phyloP scores from a whole-genome alignment of 2,329 filamentous ascomycete genomes.

The Immersiporthe knoxdaviesiana region DNA sequence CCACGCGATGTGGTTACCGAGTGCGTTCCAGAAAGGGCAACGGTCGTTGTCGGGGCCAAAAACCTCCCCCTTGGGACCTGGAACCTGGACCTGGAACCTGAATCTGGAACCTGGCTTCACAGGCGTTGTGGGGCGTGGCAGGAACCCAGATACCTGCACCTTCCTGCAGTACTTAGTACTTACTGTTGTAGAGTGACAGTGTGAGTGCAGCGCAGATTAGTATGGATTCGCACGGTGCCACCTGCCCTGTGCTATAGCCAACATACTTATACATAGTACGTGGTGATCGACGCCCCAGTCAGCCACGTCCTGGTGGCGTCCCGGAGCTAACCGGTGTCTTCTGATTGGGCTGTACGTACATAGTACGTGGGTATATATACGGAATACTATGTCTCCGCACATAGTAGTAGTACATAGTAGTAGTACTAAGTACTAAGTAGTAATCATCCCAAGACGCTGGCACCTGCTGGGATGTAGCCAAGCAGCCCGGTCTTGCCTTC shows the following conservation, averaged over 20 bases:
- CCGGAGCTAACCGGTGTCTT: conserved; percentile 8
- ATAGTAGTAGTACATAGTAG: too few relatives aligned
- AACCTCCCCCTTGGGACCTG: not conserved
- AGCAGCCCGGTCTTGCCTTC: not conserved
- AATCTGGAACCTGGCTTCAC: not conserved
- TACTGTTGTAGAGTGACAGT: too few relatives aligned
- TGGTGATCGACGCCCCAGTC: not conserved
- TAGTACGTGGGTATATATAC: too few relatives aligned
- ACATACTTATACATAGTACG: too few relatives aligned
- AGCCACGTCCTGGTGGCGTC: not conserved
- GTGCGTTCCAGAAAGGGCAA: conserved; percentile 12
- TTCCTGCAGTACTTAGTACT: not conserved
- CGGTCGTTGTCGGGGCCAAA: not conserved
- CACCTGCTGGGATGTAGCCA: not conserved
- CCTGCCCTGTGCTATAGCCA: too few relatives aligned
- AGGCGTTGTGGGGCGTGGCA: not conserved
- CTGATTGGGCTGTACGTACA: conserved; percentile 4
- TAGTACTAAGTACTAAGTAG: not conserved
- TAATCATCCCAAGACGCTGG: not conserved
- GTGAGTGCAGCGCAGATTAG: not conserved
- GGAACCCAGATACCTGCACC: not conserved
- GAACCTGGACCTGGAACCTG: not conserved
- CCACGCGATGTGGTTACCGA: not conserved
- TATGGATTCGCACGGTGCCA: not conserved
- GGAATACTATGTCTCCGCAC: too few relatives aligned